A percentile compares a stretch with the other conserved stretches of the same genome.
These are phyloP conservation scores for Helicostylum pulchrum DNA, from an alignment of 192 early-diverging fungal species.

Conservation along the genomic window DNA sequence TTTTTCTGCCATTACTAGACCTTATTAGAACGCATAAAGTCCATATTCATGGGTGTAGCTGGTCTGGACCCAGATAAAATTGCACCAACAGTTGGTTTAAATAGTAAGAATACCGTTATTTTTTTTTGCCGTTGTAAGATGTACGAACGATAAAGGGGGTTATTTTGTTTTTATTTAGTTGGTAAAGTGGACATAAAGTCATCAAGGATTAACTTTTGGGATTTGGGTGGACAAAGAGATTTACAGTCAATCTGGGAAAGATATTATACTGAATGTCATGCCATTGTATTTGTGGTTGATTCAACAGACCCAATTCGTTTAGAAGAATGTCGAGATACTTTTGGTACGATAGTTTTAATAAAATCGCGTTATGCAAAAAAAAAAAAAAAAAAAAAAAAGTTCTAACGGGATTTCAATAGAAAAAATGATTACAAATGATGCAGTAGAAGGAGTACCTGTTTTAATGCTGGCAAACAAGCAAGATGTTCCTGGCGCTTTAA, in stretches of 20 bases:
- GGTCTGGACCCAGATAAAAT: constrained; percentile 79
- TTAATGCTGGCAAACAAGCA: constrained; percentile 95
- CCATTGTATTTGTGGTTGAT: constrained; percentile 91
- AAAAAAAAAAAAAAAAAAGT: no score
- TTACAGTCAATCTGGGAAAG: constrained; percentile 89
- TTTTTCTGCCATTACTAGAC: constrained; percentile 52
- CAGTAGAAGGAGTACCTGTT: constrained; percentile 80
- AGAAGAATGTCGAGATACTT: constrained; percentile 70
- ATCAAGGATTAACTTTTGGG: constrained; percentile 87
- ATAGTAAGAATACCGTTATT: constrained; percentile 54
- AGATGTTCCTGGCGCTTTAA: constrained; percentile 68
- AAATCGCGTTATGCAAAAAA: neutral
- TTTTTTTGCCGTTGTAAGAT: neutral
- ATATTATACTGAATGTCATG: constrained; percentile 93
- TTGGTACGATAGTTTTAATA: constrained; percentile 52
- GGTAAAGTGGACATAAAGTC: constrained; percentile 71
- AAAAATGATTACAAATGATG: constrained; percentile 71
- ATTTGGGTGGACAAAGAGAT: constrained; percentile 89
- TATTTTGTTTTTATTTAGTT: constrained; percentile 42
- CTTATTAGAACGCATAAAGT: constrained; percentile 88
- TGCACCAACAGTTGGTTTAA: constrained; percentile 90
- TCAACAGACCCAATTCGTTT: constrained; percentile 77
- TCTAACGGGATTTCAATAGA: constrained; percentile 42
- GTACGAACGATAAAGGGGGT: no score
- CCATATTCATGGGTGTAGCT: constrained; percentile 64